Base-by-base conservation (phyloP, 306 rosid species). In the Vicia faba region DNA sequence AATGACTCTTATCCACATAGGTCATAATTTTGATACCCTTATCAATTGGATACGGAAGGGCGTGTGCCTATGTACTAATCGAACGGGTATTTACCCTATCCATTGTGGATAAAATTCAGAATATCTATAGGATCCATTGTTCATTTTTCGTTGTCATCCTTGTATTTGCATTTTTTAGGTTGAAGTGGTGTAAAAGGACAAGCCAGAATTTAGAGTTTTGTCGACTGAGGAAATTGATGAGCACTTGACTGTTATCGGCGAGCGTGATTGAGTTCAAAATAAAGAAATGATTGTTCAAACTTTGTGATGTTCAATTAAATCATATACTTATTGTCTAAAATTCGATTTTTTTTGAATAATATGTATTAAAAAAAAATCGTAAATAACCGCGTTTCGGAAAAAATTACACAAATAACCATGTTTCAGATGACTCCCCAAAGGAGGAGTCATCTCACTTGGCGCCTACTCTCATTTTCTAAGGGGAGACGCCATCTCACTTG, bases 231-330 rank as follows among this genome's bases (percentile, higher is more conserved):
- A 95, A 81, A 83, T 95, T 59, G 99, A 95, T 36, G 99, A 95
- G 80, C 97, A 95, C 81, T 80, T 95, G 97, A 95, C 96, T 61
- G 97, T 97, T 25, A 95, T 95, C 40, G 90, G 99, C 14, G 99
- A 95, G 84, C 96, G 97, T 11, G 99, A 95, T 72, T 95, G 87
- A 90, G 78, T 56, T 63, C 49, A 57, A 66, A 40, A 61, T 38
- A 36, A 40, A 79, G 78, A 71, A 28, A 48, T 70, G 66, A n/a
- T 49, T 73, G 72, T 49, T 70, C 18, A 49, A 43, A 62, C 71
- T 61, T 40, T 73, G 5, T 20, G 62, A 33, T 54, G 61, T 68
- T 74, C 29, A 51, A 60, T 63, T 61, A 39, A 73, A 74, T 55
- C 43, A 57, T 59, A 11, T 51, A 48, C 54, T 50, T 66, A 23